A percentile compares a stretch with the other conserved stretches of the same genome.
phyloP scores from a whole-genome alignment of 305 asterid species.

The Solanum hybrid region DNA sequence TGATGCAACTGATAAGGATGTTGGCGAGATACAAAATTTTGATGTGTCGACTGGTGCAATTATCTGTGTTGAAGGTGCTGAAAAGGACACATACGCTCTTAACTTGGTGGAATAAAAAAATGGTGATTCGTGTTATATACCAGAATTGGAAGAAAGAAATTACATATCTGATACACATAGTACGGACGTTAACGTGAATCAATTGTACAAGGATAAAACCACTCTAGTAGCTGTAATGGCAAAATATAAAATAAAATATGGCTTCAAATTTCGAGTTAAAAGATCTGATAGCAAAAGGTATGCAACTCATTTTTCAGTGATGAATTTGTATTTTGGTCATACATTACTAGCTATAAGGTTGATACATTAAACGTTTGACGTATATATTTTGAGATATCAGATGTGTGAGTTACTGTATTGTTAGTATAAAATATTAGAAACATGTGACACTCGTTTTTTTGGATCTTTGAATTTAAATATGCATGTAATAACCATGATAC shows the following conservation, averaged over 20 bases:
- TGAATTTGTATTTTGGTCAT: background rate
- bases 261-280: background rate
- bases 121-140: background rate
- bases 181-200: background rate
- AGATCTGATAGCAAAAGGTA: background rate
- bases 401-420: background rate
- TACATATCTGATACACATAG: background rate
- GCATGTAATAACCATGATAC: background rate
- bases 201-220: background rate
- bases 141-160: background rate
- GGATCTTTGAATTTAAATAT: background rate
- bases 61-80: background rate
- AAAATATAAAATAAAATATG: background rate
- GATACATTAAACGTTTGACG: background rate
- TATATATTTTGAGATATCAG: background rate
- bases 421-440: background rate
- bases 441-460: background rate
- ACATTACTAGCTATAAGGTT: background rate
- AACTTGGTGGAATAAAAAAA: background rate
- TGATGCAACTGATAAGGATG: background rate
- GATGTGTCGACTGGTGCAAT: background rate
- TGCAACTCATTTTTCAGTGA: background rate
- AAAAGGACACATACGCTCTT: background rate
- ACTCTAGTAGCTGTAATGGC: background rate
- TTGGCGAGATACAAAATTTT: background rate